phyloP scores from a whole-genome alignment of 257 asterid species.

The Ajuga chamaepitys region DNA sequence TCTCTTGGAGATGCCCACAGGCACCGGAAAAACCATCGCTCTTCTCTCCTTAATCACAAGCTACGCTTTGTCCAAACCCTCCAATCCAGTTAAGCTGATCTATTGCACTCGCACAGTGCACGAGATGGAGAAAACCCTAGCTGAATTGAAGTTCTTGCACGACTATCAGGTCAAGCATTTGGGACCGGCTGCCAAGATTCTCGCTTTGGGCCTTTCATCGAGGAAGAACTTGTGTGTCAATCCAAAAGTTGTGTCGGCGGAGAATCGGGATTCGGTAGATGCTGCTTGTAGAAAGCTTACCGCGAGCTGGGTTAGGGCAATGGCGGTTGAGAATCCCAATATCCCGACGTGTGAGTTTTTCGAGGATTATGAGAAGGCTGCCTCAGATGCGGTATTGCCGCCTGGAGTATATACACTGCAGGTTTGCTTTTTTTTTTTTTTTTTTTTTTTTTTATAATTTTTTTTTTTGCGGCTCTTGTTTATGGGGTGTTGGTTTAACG shows the following conservation, averaged over 20 bases:
- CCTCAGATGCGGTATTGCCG: constrained; percentile 75
- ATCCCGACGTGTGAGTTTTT: constrained; percentile 69
- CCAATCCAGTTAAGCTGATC: constrained; percentile 62
- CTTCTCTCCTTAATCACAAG: constrained; percentile 87
- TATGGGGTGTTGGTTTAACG: neutral
- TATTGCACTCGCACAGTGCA: constrained; percentile 97
- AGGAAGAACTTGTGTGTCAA: constrained; percentile 93
- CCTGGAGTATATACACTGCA: constrained; percentile 96
- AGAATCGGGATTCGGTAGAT: constrained; percentile 93
- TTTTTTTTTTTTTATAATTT: neutral
- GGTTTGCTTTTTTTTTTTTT: constrained; percentile 29
- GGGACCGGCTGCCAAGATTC: constrained; percentile 58
- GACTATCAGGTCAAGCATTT: constrained; percentile 63
- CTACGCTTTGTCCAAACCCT: constrained; percentile 64
- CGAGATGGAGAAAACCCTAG: constrained; percentile 98
- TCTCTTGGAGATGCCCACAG: constrained; percentile 96
- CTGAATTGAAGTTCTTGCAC: constrained; percentile 70
- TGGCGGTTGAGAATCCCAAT: constrained; percentile 66
- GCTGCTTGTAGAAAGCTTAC: constrained; percentile 93
- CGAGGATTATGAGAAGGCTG: constrained; percentile 73
- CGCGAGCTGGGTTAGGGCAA: constrained; percentile 84
- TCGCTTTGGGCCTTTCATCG: constrained; percentile 85
- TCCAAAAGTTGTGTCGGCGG: constrained; percentile 74
- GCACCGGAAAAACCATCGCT: constrained; percentile 93
- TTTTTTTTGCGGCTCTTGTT: too few relatives aligned